Percentiles rank a stretch among this genome's conserved stretches.
Evolutionary conservation across 139 green algal species (phyloP).

Genomic region (Tetraselmis chui): DNA sequence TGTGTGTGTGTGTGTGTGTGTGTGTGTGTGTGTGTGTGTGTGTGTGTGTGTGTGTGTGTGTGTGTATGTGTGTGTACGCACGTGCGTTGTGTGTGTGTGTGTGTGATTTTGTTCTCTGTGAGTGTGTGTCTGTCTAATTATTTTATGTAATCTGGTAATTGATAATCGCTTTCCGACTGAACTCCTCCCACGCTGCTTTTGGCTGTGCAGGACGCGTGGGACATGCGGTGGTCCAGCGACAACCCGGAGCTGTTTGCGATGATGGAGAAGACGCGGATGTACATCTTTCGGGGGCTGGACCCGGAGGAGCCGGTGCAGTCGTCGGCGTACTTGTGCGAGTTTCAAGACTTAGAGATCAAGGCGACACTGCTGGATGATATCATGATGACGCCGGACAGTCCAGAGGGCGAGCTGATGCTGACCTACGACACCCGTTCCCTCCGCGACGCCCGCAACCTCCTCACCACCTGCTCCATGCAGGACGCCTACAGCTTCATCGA

Average conservation of each 20-base stretch:
- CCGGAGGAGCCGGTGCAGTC: slow-evolving; percentile 69
- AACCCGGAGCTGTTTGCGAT: slow-evolving; percentile 70
- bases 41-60: no score
- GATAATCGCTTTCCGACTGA: neutral
- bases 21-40: neutral
- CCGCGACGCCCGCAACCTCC: slow-evolving; percentile 51
- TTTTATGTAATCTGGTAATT: no score
- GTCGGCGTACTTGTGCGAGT: slow-evolving; percentile 54
- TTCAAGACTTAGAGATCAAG: slow-evolving; percentile 63
- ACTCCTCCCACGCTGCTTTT: neutral
- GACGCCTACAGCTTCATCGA: slow-evolving; percentile 65
- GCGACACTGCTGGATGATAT: slow-evolving; percentile 56
- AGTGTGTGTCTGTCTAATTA: no score
- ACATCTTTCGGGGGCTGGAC: slow-evolving; percentile 63
- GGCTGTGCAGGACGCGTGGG: slow-evolving; percentile 51
- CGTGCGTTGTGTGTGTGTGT: no score
- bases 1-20: no score
- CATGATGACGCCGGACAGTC: slow-evolving; percentile 54
- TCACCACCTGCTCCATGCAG: slow-evolving; percentile 34
- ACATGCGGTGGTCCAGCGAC: slow-evolving; percentile 69
- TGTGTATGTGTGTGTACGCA: no score
- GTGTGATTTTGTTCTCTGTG: no score
- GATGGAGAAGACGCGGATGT: slow-evolving; percentile 79
- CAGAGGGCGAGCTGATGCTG: slow-evolving; percentile 48
- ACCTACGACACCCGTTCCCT: slow-evolving; percentile 59